Evolutionary conservation across 2,329 filamentous ascomycete species (phyloP), one percentile per base, ranked within the genome.

Genomic region (Botryotinia calthae): DNA sequence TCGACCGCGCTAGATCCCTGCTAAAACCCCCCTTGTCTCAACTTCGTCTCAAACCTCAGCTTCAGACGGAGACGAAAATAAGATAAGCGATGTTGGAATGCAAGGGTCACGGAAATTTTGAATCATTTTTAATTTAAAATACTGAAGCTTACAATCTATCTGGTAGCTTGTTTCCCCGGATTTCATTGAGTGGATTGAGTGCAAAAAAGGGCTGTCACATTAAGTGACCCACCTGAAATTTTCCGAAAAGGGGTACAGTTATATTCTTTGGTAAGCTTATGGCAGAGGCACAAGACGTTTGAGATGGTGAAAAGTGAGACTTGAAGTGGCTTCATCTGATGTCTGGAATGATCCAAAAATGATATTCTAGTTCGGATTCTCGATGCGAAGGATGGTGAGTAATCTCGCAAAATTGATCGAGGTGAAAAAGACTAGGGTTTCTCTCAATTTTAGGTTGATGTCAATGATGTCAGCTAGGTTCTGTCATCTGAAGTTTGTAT

Each of bases 131-230:
- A 65, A 71, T 54, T 56, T 48, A 34, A 31, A 65, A 44, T 5
- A 40, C 46, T 40, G 65, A 58, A 65, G 70, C 70, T 58, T 65
- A 71, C 59, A 34, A 65, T 66, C 59, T 48, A 66, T 65, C 64
- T 65, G 48, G 48, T 31, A 58, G 70, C 61, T 71, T 71, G 70
- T 65, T 71, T 71, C 70, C 70, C 70, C 70, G 9, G 70, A 56
- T 71, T 65, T 58, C 1, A 22, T 20, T 12, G 68, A 40, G 22
- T 70, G 68, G 56, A 28, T 2, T 28, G 25, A 22, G 22, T 70
- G n/a, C n/a, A n/a, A n/a, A n/a, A n/a, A n/a, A n/a, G 58, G 14
- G 28, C 22, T 22, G 14, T 25, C 28, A 40, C 4, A 14, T 34
- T 70, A n/a, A n/a, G 42, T 37, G 34, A 20, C 25, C 56, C 37